Conservation (phyloP, 495 filamentous ascomycete species). For the Geoglossum glabrum region DNA sequence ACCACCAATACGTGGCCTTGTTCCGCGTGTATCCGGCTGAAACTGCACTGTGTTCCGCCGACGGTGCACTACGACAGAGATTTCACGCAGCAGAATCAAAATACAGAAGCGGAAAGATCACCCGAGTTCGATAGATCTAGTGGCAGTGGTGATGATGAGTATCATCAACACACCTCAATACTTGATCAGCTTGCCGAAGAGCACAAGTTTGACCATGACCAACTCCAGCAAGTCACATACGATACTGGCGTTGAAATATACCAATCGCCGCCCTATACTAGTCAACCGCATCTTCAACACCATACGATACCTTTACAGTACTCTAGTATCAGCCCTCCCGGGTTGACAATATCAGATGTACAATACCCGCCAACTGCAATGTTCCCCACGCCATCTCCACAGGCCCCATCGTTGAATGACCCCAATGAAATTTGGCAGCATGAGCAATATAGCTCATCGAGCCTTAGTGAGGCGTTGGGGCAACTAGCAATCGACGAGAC, state of each 20-base stretch:
- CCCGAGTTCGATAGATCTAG: constrained; percentile 22
- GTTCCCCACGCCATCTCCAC: constrained; percentile 34
- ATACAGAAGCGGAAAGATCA: constrained; percentile 11
- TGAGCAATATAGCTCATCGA: constrained; percentile 46
- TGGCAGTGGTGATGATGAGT: constrained; percentile 33
- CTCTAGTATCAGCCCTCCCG: constrained; percentile 21
- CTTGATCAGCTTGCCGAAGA: constrained; percentile 9
- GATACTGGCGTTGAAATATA: constrained; percentile 14
- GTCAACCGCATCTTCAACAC: constrained; percentile 14
- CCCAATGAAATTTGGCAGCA: constrained; percentile 28
- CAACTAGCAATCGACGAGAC: constrained; percentile 73
- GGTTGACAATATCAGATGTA: constrained; percentile 18
- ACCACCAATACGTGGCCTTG: constrained; percentile 98
- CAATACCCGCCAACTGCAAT: constrained; percentile 27
- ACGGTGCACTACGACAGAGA: constrained; percentile 74
- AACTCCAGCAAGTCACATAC: constrained; percentile 14
- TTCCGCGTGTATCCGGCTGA: constrained; percentile 78
- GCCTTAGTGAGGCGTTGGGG: constrained; percentile 63
- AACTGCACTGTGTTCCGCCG: constrained; percentile 82
- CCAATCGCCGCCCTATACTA: constrained; percentile 17
- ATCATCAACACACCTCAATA: constrained; percentile 23
- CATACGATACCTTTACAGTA: constrained; percentile 11
- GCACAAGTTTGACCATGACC: constrained; percentile 5
- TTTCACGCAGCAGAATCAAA: constrained; percentile 18
- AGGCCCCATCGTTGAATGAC: constrained; percentile 24